Evolutionary conservation across 2,329 filamentous ascomycete genomes (phyloP).

Genomic region (Apiospora koreana): DNA sequence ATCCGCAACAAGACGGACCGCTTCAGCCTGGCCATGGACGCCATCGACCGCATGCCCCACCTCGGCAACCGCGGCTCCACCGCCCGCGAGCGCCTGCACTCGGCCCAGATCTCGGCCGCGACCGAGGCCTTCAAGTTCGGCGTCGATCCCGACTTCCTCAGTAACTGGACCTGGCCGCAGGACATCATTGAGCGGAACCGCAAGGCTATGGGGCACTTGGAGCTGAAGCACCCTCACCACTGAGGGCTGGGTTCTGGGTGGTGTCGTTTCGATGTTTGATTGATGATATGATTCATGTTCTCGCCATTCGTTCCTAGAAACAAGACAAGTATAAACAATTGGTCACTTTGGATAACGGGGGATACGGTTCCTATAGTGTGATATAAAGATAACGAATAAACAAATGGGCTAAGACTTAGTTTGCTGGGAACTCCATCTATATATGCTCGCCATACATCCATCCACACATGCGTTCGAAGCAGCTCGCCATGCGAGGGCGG

Average conservation of each 20-base stretch:
- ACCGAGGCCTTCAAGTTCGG: constrained; percentile 70
- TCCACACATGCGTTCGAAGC: too few species aligned
- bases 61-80: constrained; percentile 65
- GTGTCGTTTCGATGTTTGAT: not conserved
- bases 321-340: not conserved
- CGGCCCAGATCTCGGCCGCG: constrained; percentile 63
- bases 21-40: constrained; percentile 75
- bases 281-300: not conserved
- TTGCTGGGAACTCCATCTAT: not conserved
- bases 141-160: constrained; percentile 66
- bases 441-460: not conserved
- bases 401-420: not conserved
- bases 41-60: constrained; percentile 66
- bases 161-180: constrained; percentile 66
- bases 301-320: not conserved
- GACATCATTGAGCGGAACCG: constrained; percentile 40
- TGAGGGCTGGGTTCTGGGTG: not conserved
- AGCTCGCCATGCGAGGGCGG: not conserved
- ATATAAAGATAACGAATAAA: not conserved
- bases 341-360: not conserved
- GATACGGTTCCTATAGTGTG: not conserved
- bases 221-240: not conserved
- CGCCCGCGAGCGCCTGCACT: constrained; percentile 64
- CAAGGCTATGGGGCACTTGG: constrained; percentile 31
- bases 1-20: constrained; percentile 78